Evolutionary conservation across 2,329 filamentous ascomycete genomes (phyloP).

Genomic region (Aspergillus calidoustus): DNA sequence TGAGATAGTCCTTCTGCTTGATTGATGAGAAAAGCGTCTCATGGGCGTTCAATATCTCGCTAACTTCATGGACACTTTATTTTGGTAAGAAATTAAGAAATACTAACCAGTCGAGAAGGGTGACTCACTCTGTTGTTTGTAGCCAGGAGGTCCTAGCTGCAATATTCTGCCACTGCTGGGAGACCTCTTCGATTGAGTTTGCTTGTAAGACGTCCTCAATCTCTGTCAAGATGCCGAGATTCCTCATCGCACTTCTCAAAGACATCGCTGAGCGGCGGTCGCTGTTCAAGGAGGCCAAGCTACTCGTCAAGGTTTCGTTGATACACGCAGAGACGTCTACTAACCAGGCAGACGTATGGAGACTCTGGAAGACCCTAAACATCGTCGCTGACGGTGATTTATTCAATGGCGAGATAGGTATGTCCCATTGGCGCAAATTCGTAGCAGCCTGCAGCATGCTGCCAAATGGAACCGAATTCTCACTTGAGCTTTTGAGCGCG

Average conservation of each 20-base stretch:
- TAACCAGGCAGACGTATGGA: conserved; percentile 69
- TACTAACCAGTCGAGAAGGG: background rate
- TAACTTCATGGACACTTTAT: conserved; percentile 64
- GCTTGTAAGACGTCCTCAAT: conserved; percentile 76
- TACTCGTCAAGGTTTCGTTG: conserved; percentile 62
- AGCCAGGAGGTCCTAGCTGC: conserved; percentile 75
- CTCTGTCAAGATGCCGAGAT: conserved; percentile 76
- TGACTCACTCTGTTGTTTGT: conserved; percentile 73
- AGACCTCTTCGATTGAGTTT: conserved; percentile 62
- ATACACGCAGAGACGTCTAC: conserved; percentile 60
- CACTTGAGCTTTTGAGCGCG: conserved; percentile 59
- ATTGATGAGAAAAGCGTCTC: conserved; percentile 82
- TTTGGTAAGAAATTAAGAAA: conserved; percentile 29
- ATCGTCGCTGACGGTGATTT: conserved; percentile 69
- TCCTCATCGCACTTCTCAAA: conserved; percentile 63
- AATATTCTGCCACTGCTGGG: conserved; percentile 66
- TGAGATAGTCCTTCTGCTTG: conserved; percentile 69
- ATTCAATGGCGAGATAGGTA: conserved; percentile 70
- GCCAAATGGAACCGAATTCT: conserved; percentile 59
- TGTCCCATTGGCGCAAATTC: conserved; percentile 88
- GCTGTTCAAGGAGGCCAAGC: conserved; percentile 46
- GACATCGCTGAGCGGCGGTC: conserved; percentile 44
- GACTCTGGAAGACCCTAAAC: conserved; percentile 79
- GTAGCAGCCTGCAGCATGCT: conserved; percentile 79
- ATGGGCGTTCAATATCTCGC: conserved; percentile 78